Base-by-base conservation (phyloP, 352 stramenopile genomes). In the Phytophthora rubi region DNA sequence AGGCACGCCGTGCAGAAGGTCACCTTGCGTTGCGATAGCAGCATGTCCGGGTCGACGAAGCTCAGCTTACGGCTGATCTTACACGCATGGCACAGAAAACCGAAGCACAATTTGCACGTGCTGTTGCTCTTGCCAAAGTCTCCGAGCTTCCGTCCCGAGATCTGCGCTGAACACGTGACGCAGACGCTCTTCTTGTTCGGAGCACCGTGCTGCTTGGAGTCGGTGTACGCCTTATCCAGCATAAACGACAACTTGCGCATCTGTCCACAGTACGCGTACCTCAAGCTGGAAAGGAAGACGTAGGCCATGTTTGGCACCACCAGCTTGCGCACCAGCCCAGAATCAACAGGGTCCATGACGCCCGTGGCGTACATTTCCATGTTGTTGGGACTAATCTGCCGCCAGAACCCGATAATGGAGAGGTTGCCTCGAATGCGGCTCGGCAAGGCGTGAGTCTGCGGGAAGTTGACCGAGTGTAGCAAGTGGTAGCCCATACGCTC, bases 341-440 rank as follows among this genome's bases (percentile, higher is more conserved):
- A 57, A 18, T 75, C 68, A 3, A 56, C 35, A 0, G 67, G 61
- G 21, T 82, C 66, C 35, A 83, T 61, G 39, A 76, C 73, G 5
- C 70, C 69, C 5, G 59, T 69, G 6, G 73, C 66, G 53, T 83
- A 86, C 21, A 85, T 59, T 42, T 90, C 76, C 5, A 88, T 77
- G 21, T 57, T 70, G 49, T 79, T 74, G 10, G 67, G 48, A 1
- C 21, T 61, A 15, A 71, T 65, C 61, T 90, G 82, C 0, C 79
- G 78, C 65, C 75, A 90, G 53, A 90, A 77, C 56, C 45, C 65
- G n/a, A 71, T 72, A n/a, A 73, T 74, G 10, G 82, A 89, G 28
- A 87, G 57, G 53, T 80, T 65, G 3, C 76, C 70, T 30, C 81
- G 81, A 6, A 86, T 61, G 4, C 77, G 80, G 53, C 81, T 80